Conservation (phyloP, 768 basidiomycete genomes). For the Kwoniella pini region DNA sequence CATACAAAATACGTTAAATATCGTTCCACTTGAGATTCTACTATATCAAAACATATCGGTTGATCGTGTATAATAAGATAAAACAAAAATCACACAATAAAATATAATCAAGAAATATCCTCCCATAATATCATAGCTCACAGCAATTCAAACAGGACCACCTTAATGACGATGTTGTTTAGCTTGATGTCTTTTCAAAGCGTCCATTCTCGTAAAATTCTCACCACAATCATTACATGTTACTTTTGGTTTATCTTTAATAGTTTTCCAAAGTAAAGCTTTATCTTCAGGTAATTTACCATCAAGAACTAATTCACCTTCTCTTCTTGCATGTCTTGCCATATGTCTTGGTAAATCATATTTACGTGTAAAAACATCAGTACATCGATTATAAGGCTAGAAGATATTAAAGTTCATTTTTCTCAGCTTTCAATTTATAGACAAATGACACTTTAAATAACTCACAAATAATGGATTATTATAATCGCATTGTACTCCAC, state of each 20-base stretch:
- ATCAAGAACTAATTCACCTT: constrained; percentile 47
- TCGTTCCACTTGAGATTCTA: too few relatives aligned
- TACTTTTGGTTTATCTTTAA: constrained; percentile 50
- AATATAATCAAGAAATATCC: too few relatives aligned
- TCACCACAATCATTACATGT: constrained; percentile 41
- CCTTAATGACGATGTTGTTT: constrained; percentile 42
- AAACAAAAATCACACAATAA: too few relatives aligned
- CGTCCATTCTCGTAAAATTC: constrained; percentile 51
- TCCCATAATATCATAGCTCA: too few relatives aligned
- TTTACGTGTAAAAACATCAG: constrained; percentile 48
- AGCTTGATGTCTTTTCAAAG: constrained; percentile 47
- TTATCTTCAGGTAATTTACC: constrained; percentile 45
- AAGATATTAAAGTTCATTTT: neutral
- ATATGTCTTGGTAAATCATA: constrained; percentile 51
- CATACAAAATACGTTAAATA: too few relatives aligned
- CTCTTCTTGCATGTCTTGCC: constrained; percentile 48
- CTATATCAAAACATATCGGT: too few relatives aligned
- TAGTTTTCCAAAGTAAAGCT: constrained; percentile 43
- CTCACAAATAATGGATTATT: constrained; percentile 46
- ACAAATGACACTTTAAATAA: neutral
- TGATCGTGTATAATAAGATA: too few relatives aligned
- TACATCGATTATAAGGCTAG: constrained; percentile 48
- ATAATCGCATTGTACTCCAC: constrained; percentile 48
- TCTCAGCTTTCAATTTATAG: neutral
- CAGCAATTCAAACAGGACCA: too few relatives aligned